Evolutionary conservation across 176 grass and related monocot species (phyloP).

Genomic region (Luzula sylvatica): DNA sequence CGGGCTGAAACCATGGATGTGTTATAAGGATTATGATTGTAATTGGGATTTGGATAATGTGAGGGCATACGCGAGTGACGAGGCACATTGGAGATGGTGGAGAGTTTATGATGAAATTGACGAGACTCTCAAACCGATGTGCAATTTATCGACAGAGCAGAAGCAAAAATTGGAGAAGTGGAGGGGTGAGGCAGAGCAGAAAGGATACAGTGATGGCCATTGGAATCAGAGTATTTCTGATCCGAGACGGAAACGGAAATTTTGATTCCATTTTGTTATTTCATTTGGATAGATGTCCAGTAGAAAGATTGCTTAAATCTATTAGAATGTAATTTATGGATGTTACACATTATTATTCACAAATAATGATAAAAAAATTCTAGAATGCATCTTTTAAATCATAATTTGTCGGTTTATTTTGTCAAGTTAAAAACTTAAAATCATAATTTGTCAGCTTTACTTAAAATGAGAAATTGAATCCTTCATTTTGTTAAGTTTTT

Average conservation of each 20-base stretch:
- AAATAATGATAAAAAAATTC: conserved; percentile 1
- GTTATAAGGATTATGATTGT: conserved; percentile 86
- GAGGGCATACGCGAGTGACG: conserved; percentile 59
- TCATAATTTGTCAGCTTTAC: too few species aligned
- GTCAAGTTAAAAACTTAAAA: too few species aligned
- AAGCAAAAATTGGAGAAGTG: conserved; percentile 39
- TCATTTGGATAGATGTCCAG: not conserved
- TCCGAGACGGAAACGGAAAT: conserved; percentile 16
- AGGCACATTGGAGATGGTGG: conserved; percentile 70
- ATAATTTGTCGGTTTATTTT: too few species aligned
- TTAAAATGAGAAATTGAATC: too few species aligned
- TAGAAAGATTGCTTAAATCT: not conserved
- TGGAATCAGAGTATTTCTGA: conserved; percentile 73
- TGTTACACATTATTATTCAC: not conserved
- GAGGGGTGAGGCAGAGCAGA: conserved; percentile 32
- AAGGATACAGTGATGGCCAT: conserved; percentile 35
- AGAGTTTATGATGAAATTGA: conserved; percentile 57
- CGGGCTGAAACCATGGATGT: conserved; percentile 73
- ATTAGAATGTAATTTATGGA: not conserved
- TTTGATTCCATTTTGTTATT: not conserved
- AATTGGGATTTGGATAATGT: conserved; percentile 67
- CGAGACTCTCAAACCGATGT: conserved; percentile 37
- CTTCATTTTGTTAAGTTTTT: too few species aligned
- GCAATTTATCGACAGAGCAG: conserved; percentile 38
- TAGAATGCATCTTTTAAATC: too few species aligned